Evolutionary conservation across 2,329 filamentous ascomycete species (phyloP).

Genomic region (Fusarium aywerte): DNA sequence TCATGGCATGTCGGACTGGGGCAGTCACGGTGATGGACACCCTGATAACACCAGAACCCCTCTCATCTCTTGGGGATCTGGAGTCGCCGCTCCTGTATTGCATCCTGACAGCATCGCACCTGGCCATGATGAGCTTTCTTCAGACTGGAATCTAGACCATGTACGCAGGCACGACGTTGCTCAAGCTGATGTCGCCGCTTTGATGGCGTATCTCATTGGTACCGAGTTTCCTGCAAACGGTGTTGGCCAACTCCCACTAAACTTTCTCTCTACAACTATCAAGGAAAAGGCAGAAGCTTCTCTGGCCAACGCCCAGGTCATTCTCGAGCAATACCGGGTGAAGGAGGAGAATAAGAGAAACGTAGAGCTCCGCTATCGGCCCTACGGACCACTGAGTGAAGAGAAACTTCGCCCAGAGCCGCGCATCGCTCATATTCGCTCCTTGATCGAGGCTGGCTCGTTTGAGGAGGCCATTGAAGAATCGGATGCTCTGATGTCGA

Average conservation of each 20-base stretch:
- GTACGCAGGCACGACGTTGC: conserved; percentile 89
- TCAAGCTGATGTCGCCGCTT: conserved; percentile 91
- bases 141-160: conserved; percentile 85
- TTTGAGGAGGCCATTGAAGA: conserved; percentile 83
- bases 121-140: conserved; percentile 91
- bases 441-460: conserved; percentile 71
- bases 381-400: conserved; percentile 76
- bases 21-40: conserved; percentile 98
- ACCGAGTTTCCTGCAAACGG: conserved; percentile 95
- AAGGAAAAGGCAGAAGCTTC: conserved; percentile 85
- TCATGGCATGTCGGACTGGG: conserved; percentile 99
- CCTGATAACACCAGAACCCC: conserved; percentile 97
- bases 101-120: conserved; percentile 67
- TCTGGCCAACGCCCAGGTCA: conserved; percentile 83
- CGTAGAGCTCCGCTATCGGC: conserved; percentile 79
- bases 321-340: conserved; percentile 95
- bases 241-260: conserved; percentile 88
- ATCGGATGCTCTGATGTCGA: conserved; percentile 79
- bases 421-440: conserved; percentile 74
- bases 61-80: conserved; percentile 91
- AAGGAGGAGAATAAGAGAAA: conserved; percentile 88
- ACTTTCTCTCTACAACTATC: conserved; percentile 78
- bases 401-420: conserved; percentile 71
- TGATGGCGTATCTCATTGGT: conserved; percentile 94
- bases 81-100: conserved; percentile 79